Evolutionary conservation across 768 basidiomycete genomes (phyloP).

Genomic region (Suillus discolor): DNA sequence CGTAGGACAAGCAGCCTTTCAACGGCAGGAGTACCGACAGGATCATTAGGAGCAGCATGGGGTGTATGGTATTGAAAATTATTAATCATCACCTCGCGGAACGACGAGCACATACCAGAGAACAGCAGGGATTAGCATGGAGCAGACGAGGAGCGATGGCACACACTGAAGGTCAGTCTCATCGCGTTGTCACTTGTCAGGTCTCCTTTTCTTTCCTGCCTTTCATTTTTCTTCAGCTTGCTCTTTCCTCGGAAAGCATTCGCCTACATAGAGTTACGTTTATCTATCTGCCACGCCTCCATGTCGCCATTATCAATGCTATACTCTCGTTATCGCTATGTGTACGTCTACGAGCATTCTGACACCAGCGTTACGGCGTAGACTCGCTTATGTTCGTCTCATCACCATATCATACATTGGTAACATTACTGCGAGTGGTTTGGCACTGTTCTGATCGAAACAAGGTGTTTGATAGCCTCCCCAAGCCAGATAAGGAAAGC

Average conservation of each 20-base stretch:
- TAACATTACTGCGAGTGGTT: background rate
- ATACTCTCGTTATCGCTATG: background rate
- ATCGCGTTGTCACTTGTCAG: background rate
- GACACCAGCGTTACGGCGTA: too few species aligned
- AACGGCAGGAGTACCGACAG: too few species aligned
- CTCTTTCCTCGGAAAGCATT: background rate
- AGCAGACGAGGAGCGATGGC: background rate
- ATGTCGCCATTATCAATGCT: background rate
- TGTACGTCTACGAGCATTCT: background rate
- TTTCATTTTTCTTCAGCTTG: too few species aligned
- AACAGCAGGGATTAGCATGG: too few species aligned
- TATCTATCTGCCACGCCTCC: background rate
- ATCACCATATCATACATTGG: background rate
- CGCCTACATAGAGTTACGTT: background rate
- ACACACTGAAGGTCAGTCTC: background rate
- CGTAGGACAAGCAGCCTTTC: too few species aligned
- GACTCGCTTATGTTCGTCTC: background rate
- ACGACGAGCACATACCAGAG: too few species aligned
- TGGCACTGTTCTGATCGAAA: too few species aligned
- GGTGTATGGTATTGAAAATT: too few species aligned
- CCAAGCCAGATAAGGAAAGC: too few species aligned
- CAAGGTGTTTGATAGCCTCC: too few species aligned
- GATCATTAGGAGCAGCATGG: too few species aligned
- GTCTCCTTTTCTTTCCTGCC: background rate
- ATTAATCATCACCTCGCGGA: too few species aligned